A percentile compares a stretch with the other conserved stretches of the same genome.
Evolutionary conservation across 805 yeast genomes (phyloP).

Genomic region (Pichia gijzeniarum): DNA sequence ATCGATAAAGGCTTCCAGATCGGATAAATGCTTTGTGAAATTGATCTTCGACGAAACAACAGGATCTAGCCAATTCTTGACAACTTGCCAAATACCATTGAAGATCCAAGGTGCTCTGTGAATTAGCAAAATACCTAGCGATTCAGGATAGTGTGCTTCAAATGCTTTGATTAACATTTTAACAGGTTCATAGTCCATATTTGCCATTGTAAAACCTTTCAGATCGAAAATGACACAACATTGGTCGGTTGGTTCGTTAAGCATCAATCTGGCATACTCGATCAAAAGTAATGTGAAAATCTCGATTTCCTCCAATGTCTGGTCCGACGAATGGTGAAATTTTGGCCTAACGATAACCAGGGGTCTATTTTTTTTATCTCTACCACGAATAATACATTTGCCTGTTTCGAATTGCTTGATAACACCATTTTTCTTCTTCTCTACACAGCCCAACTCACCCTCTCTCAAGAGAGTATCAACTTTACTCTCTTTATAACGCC

Average conservation of each 20-base stretch:
- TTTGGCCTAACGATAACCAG: constrained; percentile 76
- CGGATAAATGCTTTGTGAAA: constrained; percentile 68
- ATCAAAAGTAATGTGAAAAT: constrained; percentile 68
- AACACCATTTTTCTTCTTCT: constrained; percentile 39
- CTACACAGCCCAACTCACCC: constrained; percentile 63
- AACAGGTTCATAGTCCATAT: constrained; percentile 90
- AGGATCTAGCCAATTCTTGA: constrained; percentile 93
- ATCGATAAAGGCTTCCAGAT: constrained; percentile 58
- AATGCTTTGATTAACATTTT: constrained; percentile 83
- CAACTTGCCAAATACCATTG: constrained; percentile 87
- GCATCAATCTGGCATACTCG: constrained; percentile 73
- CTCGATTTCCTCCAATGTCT: constrained; percentile 64
- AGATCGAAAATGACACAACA: constrained; percentile 84
- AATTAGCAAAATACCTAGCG: constrained; percentile 74
- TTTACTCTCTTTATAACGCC: constrained; percentile 61
- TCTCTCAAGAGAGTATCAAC: constrained; percentile 56
- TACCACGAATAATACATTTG: constrained; percentile 71
- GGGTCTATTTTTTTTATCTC: constrained; percentile 69
- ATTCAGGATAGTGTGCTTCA: constrained; percentile 96
- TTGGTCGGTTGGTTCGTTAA: constrained; percentile 70
- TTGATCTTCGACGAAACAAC: constrained; percentile 88
- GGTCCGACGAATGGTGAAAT: constrained; percentile 63
- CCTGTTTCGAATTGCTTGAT: constrained; percentile 53
- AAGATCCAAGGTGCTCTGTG: constrained; percentile 98
- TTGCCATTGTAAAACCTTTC: constrained; percentile 77